Percentiles rank a stretch among this genome's conserved stretches.
These are phyloP conservation scores for Aspergillus sp. DNA, from an alignment of 2,329 filamentous ascomycete species.

Conservation along the genomic window DNA sequence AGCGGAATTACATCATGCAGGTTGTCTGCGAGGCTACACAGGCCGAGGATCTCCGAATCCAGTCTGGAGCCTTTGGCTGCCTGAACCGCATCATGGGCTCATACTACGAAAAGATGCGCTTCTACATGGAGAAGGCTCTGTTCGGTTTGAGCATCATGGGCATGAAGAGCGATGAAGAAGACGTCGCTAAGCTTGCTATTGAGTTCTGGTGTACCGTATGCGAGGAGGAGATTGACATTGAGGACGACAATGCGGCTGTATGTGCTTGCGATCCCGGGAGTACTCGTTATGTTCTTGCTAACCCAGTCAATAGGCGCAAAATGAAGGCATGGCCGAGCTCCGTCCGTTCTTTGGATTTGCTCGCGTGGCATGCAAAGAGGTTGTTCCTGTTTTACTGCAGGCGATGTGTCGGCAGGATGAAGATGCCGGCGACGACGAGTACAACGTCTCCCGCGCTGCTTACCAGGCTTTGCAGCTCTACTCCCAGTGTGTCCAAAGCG, in stretches of 20 bases:
- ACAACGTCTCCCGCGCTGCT: conserved; percentile 87
- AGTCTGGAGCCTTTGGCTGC: conserved; percentile 93
- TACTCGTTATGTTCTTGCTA: conserved; percentile 1
- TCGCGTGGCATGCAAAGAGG: conserved; percentile 82
- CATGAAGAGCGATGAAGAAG: conserved; percentile 97
- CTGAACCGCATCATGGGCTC: conserved; percentile 97
- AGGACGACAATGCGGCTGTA: conserved; percentile 86
- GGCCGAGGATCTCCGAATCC: conserved; percentile 79
- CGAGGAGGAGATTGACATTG: conserved; percentile 95
- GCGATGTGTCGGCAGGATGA: conserved; percentile 96
- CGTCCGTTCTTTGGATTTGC: conserved; percentile 95
- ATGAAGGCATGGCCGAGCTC: conserved; percentile 71
- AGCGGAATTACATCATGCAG: conserved; percentile 99
- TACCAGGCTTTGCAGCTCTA: conserved; percentile 97
- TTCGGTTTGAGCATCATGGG: conserved; percentile 95
- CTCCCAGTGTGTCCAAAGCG: conserved; percentile 76
- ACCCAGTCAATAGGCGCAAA: conserved; percentile 37
- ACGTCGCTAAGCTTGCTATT: conserved; percentile 93
- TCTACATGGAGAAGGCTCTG: conserved; percentile 99
- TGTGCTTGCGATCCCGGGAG: conserved; percentile 14
- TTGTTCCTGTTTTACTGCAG: conserved; percentile 80
- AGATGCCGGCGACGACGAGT: conserved; percentile 92
- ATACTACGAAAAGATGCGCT: conserved; percentile 99
- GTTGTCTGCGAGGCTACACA: conserved; percentile 98
- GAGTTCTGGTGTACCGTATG: conserved; percentile 99